Percentiles rank a stretch among this genome's conserved stretches.
Conservation (phyloP, 163 green algal genomes). For the Trebouxia gelatinosa region DNA sequence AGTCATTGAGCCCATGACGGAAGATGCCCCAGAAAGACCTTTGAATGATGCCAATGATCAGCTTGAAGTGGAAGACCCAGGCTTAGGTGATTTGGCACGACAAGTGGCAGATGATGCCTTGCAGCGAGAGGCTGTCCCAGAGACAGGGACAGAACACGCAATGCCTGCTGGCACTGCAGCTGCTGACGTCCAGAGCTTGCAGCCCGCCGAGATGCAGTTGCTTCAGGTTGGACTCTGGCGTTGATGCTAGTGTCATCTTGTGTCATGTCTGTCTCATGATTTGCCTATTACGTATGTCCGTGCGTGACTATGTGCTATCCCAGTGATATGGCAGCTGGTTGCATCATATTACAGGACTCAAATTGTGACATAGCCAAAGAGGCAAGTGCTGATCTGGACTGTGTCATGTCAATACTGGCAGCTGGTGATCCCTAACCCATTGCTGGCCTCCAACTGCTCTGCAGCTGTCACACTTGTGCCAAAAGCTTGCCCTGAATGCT, state of each 20-base stretch:
- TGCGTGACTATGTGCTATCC: background rate
- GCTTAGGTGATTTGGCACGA: background rate
- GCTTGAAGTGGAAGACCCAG: constrained; percentile 11
- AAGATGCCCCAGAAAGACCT: too few species aligned
- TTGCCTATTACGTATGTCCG: too few species aligned
- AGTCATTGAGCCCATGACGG: background rate
- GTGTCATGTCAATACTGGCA: background rate
- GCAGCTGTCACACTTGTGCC: too few species aligned
- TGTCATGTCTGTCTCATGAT: too few species aligned
- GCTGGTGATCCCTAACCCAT: too few species aligned
- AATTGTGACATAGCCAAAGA: background rate
- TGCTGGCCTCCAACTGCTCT: too few species aligned
- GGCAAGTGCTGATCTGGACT: background rate
- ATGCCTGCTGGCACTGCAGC: background rate
- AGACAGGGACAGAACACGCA: background rate
- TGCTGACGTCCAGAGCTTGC: background rate
- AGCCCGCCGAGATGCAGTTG: background rate
- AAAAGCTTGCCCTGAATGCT: too few species aligned
- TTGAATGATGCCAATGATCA: too few species aligned
- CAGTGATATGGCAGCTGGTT: background rate
- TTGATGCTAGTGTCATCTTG: too few species aligned
- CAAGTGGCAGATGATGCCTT: constrained; percentile 4
- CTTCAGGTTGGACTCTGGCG: background rate
- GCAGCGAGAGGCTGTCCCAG: background rate
- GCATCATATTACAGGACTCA: background rate